phyloP scores from a whole-genome alignment of 73 alveolate species.

The Diophrys sp. region DNA sequence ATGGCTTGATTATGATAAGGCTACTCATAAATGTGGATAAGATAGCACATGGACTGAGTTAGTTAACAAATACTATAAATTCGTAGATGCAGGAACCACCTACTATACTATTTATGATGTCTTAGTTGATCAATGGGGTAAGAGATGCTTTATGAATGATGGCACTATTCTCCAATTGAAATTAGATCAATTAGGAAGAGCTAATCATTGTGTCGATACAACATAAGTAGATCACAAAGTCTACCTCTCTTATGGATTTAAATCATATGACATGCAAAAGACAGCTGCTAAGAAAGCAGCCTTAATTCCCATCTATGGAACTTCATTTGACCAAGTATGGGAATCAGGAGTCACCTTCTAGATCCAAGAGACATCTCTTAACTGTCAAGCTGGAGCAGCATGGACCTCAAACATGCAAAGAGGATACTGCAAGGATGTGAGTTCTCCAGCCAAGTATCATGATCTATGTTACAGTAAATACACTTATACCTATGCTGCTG shows the following conservation, averaged over 20 bases:
- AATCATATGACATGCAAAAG: not conserved
- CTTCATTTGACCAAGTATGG: not conserved
- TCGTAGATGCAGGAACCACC: too few relatives aligned
- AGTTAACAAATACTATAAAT: too few relatives aligned
- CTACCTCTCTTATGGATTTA: not conserved
- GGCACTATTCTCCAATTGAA: not conserved
- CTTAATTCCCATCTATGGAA: not conserved
- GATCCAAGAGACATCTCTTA: too few relatives aligned
- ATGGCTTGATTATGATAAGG: too few relatives aligned
- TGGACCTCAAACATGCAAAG: too few relatives aligned
- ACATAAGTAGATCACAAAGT: not conserved
- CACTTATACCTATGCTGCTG: not conserved
- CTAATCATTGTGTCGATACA: not conserved
- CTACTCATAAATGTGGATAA: too few relatives aligned
- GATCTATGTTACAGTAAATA: not conserved
- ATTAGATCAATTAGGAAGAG: not conserved
- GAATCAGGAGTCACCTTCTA: too few relatives aligned
- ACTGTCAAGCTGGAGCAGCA: not conserved
- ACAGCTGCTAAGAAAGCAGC: not conserved
- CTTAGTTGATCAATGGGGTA: not conserved
- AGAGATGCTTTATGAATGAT: not conserved
- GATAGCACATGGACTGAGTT: too few relatives aligned
- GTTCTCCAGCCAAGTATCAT: not conserved
- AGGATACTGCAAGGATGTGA: not conserved
- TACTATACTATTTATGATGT: too few relatives aligned